phyloP scores from a whole-genome alignment of 2,329 filamentous ascomycete genomes.

The Cercospora nicotianae region DNA sequence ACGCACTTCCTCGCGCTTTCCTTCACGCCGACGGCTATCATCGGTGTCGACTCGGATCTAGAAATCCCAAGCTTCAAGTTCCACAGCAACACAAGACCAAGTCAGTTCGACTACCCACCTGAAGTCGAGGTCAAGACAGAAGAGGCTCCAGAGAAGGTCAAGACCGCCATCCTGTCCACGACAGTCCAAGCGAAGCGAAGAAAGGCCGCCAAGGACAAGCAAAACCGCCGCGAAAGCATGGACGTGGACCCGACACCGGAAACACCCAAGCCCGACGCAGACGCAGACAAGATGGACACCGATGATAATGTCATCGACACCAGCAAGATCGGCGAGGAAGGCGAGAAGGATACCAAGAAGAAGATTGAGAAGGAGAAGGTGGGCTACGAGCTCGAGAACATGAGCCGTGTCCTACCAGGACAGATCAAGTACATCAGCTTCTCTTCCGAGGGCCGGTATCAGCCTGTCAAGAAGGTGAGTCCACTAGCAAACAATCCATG shows the following conservation, averaged over 20 bases:
- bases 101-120: conserved; percentile 95
- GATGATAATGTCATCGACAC: conserved; percentile 47
- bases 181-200: conserved; percentile 95
- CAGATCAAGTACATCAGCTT: conserved; percentile 97
- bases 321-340: conserved; percentile 43
- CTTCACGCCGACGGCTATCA: conserved; percentile 95
- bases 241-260: conserved; percentile 80
- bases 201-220: conserved; percentile 89
- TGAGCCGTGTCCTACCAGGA: conserved; percentile 87
- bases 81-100: conserved; percentile 90
- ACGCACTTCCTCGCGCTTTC: conserved; percentile 95
- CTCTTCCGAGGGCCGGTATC: conserved; percentile 77
- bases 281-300: conserved; percentile 79
- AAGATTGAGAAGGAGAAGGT: conserved; percentile 94
- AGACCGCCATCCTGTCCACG: conserved; percentile 92
- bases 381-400: conserved; percentile 93
- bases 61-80: conserved; percentile 95
- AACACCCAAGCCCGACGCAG: conserved; percentile 64
- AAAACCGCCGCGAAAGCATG: conserved; percentile 90
- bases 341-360: conserved; percentile 72
- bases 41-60: conserved; percentile 88
- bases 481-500: background rate
- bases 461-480: conserved; percentile 84
- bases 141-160: conserved; percentile 88
- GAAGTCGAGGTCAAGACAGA: conserved; percentile 94